These are phyloP conservation scores for Ascocoryne sarcoides DNA, from an alignment of 2,329 filamentous ascomycete species.

Conservation along the genomic window DNA sequence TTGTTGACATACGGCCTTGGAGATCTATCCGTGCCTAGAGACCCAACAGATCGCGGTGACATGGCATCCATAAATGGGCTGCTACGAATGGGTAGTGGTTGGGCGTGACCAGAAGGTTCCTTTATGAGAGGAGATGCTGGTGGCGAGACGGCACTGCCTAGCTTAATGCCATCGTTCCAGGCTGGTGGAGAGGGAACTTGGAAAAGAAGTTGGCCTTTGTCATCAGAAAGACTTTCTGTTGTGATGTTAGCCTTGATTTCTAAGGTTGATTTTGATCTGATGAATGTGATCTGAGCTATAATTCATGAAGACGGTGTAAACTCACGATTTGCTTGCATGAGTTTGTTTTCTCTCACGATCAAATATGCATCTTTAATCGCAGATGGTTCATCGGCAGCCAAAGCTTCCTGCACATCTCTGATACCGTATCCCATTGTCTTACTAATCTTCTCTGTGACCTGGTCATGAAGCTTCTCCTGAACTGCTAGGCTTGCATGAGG, in stretches of 20 bases:
- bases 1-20: slow-evolving; percentile 52
- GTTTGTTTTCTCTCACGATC: slow-evolving; percentile 93
- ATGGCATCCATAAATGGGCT: slow-evolving; percentile 23
- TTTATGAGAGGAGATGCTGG: slow-evolving; percentile 15
- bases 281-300: not conserved
- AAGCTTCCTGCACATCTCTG: slow-evolving; percentile 87
- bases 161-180: slow-evolving; percentile 31
- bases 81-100: slow-evolving; percentile 11
- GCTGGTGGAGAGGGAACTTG: slow-evolving; percentile 47
- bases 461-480: slow-evolving; percentile 82
- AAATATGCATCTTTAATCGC: slow-evolving; percentile 98
- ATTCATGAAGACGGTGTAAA: slow-evolving; percentile 23
- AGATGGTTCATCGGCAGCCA: slow-evolving; percentile 86
- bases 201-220: slow-evolving; percentile 35
- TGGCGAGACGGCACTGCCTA: slow-evolving; percentile 19
- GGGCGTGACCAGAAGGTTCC: slow-evolving; percentile 4
- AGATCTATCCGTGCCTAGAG: slow-evolving; percentile 25
- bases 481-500: slow-evolving; percentile 69
- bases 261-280: not conserved
- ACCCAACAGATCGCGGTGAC: slow-evolving; percentile 27
- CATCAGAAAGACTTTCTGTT: slow-evolving; percentile 26
- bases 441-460: slow-evolving; percentile 90
- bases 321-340: slow-evolving; percentile 92
- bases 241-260: slow-evolving; percentile 12
- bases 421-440: slow-evolving; percentile 97